Evolutionary conservation across 257 asterid genomes (phyloP).

Genomic region (Nyctanthes arbortristis): DNA sequence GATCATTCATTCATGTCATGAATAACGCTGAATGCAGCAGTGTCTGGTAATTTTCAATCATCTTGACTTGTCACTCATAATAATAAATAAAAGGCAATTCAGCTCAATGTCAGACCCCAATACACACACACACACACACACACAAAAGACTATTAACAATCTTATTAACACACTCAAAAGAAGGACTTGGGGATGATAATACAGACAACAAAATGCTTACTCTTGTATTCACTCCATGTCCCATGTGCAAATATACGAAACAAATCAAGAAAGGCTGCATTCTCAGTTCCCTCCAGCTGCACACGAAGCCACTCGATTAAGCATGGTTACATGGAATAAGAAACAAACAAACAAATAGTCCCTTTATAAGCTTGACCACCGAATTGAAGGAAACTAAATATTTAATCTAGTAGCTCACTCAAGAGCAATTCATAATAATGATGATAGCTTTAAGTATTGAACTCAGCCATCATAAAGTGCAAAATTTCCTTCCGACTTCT

Average conservation of each 20-base stretch:
- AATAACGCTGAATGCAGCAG: neutral
- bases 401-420: neutral
- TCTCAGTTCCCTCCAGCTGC: constrained; percentile 93
- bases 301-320: constrained; percentile 12
- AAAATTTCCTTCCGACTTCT: neutral
- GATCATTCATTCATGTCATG: constrained; percentile 10
- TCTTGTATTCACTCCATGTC: constrained; percentile 92
- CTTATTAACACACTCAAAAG: neutral
- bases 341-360: neutral
- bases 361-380: neutral
- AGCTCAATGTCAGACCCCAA: neutral
- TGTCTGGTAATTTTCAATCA: neutral
- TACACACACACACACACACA: too few species aligned
- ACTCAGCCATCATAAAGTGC: neutral
- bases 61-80: neutral
- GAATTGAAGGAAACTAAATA: neutral
- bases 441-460: neutral
- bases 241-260: constrained; percentile 86
- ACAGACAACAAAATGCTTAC: constrained; percentile 40
- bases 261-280: constrained; percentile 59
- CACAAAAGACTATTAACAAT: neutral
- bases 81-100: neutral
- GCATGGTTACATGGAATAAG: neutral
- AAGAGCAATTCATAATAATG: neutral
- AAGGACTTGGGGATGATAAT: neutral